A percentile compares a stretch with the other conserved stretches of the same genome.
These are phyloP conservation scores for Debaryomycetaceae sp. DNA, from an alignment of 1,139 yeast species.

Conservation along the genomic window DNA sequence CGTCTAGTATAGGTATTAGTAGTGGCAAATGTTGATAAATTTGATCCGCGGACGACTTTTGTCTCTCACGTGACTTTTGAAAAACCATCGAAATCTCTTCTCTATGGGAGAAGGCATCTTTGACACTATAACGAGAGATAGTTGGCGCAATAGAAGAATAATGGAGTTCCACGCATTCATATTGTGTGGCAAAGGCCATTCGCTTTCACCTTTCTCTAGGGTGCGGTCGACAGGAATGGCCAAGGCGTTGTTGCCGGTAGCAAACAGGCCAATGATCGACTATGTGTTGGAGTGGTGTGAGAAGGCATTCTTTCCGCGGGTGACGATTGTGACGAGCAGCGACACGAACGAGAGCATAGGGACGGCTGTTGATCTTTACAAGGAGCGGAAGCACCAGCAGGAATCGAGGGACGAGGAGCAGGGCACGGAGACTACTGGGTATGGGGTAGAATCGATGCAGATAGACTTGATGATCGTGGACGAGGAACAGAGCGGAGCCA, in stretches of 20 bases:
- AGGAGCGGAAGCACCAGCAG: constrained; percentile 9
- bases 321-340: constrained; percentile 35
- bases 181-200: constrained; percentile 80
- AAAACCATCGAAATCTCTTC: neutral
- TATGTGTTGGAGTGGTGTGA: constrained; percentile 94
- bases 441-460: constrained; percentile 6
- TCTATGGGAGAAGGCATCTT: no score
- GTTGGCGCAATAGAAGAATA: neutral
- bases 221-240: constrained; percentile 60
- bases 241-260: constrained; percentile 86
- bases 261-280: constrained; percentile 85
- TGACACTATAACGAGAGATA: no score
- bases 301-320: constrained; percentile 68
- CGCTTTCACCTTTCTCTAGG: constrained; percentile 68
- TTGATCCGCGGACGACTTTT: neutral
- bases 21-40: constrained; percentile 3
- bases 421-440: neutral
- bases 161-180: constrained; percentile 95
- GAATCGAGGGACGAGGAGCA: constrained; percentile 7
- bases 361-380: constrained; percentile 48
- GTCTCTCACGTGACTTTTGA: constrained; percentile 2
- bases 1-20: neutral
- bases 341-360: constrained; percentile 24
- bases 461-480: constrained; percentile 48
- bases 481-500: constrained; percentile 60